Evolutionary conservation across 805 yeast genomes (phyloP).

Genomic region (Kockiozyma suomiensis): DNA sequence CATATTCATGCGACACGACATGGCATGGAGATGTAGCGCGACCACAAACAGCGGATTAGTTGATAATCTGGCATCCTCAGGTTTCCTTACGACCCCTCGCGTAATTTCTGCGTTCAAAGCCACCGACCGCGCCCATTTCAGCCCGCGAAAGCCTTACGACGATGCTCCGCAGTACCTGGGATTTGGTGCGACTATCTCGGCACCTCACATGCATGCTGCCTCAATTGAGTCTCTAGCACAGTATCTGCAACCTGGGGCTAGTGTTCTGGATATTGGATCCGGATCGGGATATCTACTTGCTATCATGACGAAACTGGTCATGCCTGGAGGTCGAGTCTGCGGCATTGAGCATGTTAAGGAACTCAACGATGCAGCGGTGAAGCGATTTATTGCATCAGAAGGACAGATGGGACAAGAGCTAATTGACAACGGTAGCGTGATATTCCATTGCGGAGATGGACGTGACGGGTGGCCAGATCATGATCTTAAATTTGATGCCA

Average conservation of each 20-base stretch:
- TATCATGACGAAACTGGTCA: conserved; percentile 26
- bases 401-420: conserved; percentile 9
- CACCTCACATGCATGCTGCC: conserved; percentile 36
- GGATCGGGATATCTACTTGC: conserved; percentile 35
- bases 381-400: conserved; percentile 11
- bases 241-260: conserved; percentile 27
- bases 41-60: conserved; percentile 21
- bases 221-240: conserved; percentile 25
- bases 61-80: conserved; percentile 18
- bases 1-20: background rate
- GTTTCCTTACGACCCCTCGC: conserved; percentile 20
- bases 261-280: conserved; percentile 32
- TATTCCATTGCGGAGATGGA: conserved; percentile 28
- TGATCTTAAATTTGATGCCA: conserved; percentile 29
- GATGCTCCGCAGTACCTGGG: conserved; percentile 34
- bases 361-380: conserved; percentile 13
- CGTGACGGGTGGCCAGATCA: conserved; percentile 27
- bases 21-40: conserved; percentile 32
- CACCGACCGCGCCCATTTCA: conserved; percentile 29
- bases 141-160: conserved; percentile 29
- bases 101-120: conserved; percentile 20
- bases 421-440: conserved; percentile 18
- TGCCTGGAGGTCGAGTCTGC: conserved; percentile 26
- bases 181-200: conserved; percentile 33
- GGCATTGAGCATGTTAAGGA: conserved; percentile 33